Conservation (phyloP, 2,329 filamentous ascomycete genomes). For the Fusarium equiseti region DNA sequence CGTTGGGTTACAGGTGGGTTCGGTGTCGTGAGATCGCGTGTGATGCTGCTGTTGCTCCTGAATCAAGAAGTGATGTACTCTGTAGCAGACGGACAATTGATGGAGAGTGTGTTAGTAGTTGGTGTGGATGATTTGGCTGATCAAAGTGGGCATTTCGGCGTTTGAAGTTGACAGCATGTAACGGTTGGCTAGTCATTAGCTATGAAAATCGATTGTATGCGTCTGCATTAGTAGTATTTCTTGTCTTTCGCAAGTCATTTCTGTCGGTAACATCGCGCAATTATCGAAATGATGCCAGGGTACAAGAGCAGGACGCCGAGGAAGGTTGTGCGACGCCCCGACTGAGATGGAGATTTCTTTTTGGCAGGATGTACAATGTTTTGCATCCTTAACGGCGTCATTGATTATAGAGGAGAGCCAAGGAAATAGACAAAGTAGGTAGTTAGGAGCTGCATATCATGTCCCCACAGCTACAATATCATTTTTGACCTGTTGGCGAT, state of each 20-base stretch:
- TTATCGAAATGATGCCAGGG: conserved; percentile 13
- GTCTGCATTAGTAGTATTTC: neutral
- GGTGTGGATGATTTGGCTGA: conserved; percentile 35
- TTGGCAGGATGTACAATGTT: conserved; percentile 20
- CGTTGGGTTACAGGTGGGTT: conserved; percentile 31
- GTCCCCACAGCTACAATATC: conserved; percentile 13
- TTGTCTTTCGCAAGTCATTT: neutral
- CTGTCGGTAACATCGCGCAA: conserved; percentile 5
- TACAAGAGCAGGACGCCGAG: neutral
- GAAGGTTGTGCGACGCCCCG: conserved; percentile 16
- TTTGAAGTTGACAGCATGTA: conserved; percentile 19
- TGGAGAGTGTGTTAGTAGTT: conserved; percentile 27
- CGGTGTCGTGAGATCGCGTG: conserved; percentile 28
- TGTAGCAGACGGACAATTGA: conserved; percentile 38
- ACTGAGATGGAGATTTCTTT: conserved; percentile 11
- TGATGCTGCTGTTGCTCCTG: conserved; percentile 30
- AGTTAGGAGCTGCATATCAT: conserved; percentile 22
- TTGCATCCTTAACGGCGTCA: conserved; percentile 6
- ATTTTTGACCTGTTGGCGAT: conserved; percentile 15
- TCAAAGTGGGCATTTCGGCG: conserved; percentile 24
- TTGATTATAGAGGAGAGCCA: conserved; percentile 14
- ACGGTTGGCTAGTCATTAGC: conserved; percentile 21
- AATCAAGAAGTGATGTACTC: conserved; percentile 29
- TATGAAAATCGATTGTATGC: conserved; percentile 1
- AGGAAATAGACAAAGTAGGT: conserved; percentile 5